phyloP scores from a whole-genome alignment of 2,329 filamentous ascomycete species.

The Coniella lustricola region DNA sequence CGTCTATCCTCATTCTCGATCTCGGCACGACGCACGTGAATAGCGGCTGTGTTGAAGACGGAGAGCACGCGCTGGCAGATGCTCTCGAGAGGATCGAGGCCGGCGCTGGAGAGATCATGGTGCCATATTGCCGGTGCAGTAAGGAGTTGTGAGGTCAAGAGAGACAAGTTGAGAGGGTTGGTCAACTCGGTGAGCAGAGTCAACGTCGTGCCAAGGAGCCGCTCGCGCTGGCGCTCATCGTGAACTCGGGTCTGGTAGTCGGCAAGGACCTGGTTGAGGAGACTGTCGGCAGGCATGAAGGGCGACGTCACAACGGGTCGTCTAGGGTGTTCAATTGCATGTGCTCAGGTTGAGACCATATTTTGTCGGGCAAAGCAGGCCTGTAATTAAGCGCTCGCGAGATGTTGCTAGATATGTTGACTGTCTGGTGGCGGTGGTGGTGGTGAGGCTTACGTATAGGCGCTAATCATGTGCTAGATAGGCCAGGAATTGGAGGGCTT shows the following conservation, averaged over 20 bases:
- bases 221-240: slow-evolving; percentile 43
- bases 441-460: too few species aligned
- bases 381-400: too few species aligned
- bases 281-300: slow-evolving; percentile 57
- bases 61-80: slow-evolving; percentile 61
- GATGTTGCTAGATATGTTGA: too few species aligned
- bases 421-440: too few species aligned
- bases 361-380: neutral
- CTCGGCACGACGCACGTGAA: slow-evolving; percentile 44
- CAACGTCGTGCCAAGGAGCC: slow-evolving; percentile 58
- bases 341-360: neutral
- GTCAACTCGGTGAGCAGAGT: slow-evolving; percentile 62
- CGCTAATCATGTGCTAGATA: too few species aligned
- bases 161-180: slow-evolving; percentile 67
- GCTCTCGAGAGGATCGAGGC: slow-evolving; percentile 46
- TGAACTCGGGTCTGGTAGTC: slow-evolving; percentile 45
- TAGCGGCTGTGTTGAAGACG: slow-evolving; percentile 63
- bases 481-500: neutral
- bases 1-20: slow-evolving; percentile 29
- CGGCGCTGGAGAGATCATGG: slow-evolving; percentile 27
- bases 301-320: neutral
- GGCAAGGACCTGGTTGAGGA: slow-evolving; percentile 60
- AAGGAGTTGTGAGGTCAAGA: slow-evolving; percentile 66
- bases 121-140: slow-evolving; percentile 66
- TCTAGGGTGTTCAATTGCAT: neutral